Base-by-base conservation (phyloP, 2,329 filamentous ascomycete species). In the Talaromyces piceae region DNA sequence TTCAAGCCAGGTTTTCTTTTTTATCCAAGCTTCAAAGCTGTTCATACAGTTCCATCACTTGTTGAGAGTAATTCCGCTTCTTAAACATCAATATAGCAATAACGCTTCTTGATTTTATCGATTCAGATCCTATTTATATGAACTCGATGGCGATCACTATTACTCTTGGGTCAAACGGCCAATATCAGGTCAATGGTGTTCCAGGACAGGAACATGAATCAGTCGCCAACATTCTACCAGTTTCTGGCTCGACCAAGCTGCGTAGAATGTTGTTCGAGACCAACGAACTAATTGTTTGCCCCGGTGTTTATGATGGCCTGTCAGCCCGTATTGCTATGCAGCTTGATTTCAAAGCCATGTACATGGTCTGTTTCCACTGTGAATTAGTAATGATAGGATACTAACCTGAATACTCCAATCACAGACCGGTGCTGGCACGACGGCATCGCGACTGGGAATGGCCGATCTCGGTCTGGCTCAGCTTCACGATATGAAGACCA, bases 401-500 rank as follows among this genome's bases (percentile, higher is more conserved):
- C 23, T 30, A 25, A 28, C 26, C n/a, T 49, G 13, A 27, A 41
- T 9, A 37, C 33, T 37, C 16, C 2, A 37, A 11, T 8, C 18
- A 23, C 43, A 77, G 74, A 78, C 76, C 6, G 75, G 76, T 13
- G 74, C 75, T 12, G 76, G 76, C 9, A 78, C 75, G 1, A 70
- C 72, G 5, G 72, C 72, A 47, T 76, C 73, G 1, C 63, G 70
- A 4, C 68, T 77, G 30, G 75, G 76, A 12, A 70, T 73, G 58
- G 71, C 75, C 20, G 75, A 79, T 56, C 61, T 79, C 7, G 76
- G 73, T 20, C 71, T 79, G 45, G 74, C 73, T 45, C 73, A 74
- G 5, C 60, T 78, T 12, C 71, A 75, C 49, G 76, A 79, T 54
- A 79, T 79, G 77, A 69, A 70, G 12, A 67, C 70, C 51, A 90